Conservation (phyloP, 805 yeast species). For the Candida krabiensis region DNA sequence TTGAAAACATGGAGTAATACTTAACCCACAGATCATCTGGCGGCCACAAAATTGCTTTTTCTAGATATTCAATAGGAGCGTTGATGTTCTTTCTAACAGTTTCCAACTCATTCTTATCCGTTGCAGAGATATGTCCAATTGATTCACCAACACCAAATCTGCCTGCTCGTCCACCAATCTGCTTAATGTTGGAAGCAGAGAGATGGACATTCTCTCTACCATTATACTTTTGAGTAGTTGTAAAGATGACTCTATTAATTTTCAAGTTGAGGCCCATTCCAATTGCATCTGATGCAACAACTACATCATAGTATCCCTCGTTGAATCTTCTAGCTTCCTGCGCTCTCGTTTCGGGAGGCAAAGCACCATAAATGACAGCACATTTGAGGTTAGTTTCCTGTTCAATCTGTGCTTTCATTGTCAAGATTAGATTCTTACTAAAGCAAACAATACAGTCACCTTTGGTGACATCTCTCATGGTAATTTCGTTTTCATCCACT, state of each 20-base stretch:
- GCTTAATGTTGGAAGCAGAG: conserved; percentile 72
- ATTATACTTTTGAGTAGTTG: conserved; percentile 65
- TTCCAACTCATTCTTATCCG: conserved; percentile 42
- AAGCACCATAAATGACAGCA: conserved; percentile 90
- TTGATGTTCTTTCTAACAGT: conserved; percentile 48
- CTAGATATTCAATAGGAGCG: conserved; percentile 50
- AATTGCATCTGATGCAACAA: conserved; percentile 94
- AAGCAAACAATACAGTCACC: conserved; percentile 95
- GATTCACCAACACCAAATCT: conserved; percentile 48
- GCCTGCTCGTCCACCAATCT: conserved; percentile 97
- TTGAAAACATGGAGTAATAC: conserved; percentile 61
- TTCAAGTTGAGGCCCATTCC: conserved; percentile 96
- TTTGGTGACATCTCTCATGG: conserved; percentile 41
- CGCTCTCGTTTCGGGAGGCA: conserved; percentile 93
- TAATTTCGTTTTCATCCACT: conserved; percentile 45
- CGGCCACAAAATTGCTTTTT: conserved; percentile 78
- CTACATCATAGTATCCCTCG: conserved; percentile 71
- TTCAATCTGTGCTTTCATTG: conserved; percentile 70
- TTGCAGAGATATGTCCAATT: conserved; percentile 56
- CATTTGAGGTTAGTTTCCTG: conserved; percentile 60
- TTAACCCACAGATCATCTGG: conserved; percentile 67
- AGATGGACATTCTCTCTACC: conserved; percentile 53
- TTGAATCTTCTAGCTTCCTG: conserved; percentile 82
- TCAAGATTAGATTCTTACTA: conserved; percentile 70
- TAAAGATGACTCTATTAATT: conserved; percentile 77